Conservation (phyloP, 345 rosid species). For the Cochlearia excelsa region DNA sequence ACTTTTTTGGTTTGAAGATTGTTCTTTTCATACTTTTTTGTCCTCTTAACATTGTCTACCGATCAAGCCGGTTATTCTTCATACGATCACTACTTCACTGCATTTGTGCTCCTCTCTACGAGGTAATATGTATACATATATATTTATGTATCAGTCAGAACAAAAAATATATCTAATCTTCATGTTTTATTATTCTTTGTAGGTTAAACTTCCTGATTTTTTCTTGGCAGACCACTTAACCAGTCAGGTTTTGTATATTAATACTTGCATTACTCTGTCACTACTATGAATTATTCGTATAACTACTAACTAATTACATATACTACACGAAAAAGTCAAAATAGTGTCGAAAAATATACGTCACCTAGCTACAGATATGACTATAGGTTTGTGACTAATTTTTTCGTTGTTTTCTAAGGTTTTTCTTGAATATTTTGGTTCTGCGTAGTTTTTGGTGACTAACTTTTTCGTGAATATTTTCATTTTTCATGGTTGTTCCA, state of each 20-base stretch:
- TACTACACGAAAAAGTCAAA: too few species aligned
- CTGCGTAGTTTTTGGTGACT: too few species aligned
- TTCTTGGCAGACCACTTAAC: conserved; percentile 63
- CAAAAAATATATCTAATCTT: conserved; percentile 11
- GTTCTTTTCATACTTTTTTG: conserved; percentile 48
- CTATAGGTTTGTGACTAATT: too few species aligned
- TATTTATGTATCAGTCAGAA: neutral
- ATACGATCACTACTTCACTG: conserved; percentile 38
- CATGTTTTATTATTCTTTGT: conserved; percentile 23
- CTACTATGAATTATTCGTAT: too few species aligned
- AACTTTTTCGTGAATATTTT: too few species aligned
- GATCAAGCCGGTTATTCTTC: conserved; percentile 44
- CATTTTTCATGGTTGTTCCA: too few species aligned
- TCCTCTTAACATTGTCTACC: conserved; percentile 52
- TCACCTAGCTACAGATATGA: too few species aligned
- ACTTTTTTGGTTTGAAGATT: conserved; percentile 32
- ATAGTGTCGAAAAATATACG: too few species aligned
- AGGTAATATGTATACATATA: conserved; percentile 27
- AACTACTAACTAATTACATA: too few species aligned
- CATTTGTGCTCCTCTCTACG: conserved; percentile 41
- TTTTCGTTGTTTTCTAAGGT: neutral
- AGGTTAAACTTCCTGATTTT: conserved; percentile 67
- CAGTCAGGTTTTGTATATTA: conserved; percentile 53
- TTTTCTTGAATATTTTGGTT: too few species aligned
- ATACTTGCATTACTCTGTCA: neutral